Conservation (phyloP, 164 flowering plant species). For the Tetrastigma voinierianum region DNA sequence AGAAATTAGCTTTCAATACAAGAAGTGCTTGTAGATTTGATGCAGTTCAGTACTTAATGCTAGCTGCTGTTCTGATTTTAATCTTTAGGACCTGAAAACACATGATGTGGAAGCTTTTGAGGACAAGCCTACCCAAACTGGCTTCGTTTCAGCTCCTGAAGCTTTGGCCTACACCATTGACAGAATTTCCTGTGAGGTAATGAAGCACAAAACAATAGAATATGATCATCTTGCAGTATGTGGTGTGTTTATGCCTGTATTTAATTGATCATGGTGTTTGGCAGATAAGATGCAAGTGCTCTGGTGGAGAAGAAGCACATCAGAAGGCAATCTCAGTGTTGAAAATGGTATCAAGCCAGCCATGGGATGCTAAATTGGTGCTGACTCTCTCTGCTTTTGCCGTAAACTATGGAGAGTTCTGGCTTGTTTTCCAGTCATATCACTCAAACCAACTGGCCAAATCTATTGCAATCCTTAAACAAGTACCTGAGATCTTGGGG, state of each 20-base stretch:
- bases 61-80: too few relatives aligned
- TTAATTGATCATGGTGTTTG: neutral
- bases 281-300: slow-evolving; percentile 24
- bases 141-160: slow-evolving; percentile 10
- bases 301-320: slow-evolving; percentile 21
- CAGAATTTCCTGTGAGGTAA: slow-evolving; percentile 29
- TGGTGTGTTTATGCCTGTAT: neutral
- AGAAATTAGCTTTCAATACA: too few relatives aligned
- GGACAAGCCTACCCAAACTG: slow-evolving; percentile 12
- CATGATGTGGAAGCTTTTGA: slow-evolving; percentile 7
- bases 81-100: neutral
- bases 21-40: too few relatives aligned
- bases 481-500: slow-evolving; percentile 25
- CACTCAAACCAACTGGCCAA: slow-evolving; percentile 30
- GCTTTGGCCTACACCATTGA: slow-evolving; percentile 22
- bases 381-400: slow-evolving; percentile 32
- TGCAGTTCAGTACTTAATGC: too few relatives aligned
- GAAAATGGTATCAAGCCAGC: slow-evolving; percentile 13
- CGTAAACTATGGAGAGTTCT: slow-evolving; percentile 29
- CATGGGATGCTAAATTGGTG: slow-evolving; percentile 33
- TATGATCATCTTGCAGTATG: neutral
- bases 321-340: slow-evolving; percentile 20
- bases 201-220: neutral
- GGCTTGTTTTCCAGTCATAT: slow-evolving; percentile 26
- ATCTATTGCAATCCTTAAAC: slow-evolving; percentile 28